Evolutionary conservation across 768 basidiomycete genomes (phyloP).

Genomic region (Leccinum subtestaceum): DNA sequence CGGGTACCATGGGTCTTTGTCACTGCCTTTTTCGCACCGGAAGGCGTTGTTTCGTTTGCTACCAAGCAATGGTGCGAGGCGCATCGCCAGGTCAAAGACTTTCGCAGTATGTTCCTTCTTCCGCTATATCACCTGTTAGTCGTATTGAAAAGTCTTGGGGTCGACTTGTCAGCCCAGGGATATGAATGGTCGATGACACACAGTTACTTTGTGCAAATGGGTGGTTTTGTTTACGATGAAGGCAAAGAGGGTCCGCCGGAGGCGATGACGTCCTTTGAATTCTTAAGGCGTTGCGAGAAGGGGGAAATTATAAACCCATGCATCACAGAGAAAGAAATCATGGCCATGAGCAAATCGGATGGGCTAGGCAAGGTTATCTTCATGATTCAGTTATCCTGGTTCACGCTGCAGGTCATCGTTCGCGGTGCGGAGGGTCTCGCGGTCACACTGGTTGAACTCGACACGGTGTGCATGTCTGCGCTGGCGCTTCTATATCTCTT

Average conservation of each 20-base stretch:
- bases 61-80: not conserved
- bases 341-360: not conserved
- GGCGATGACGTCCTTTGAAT: not conserved
- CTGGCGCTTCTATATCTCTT: not conserved
- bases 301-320: not conserved
- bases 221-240: not conserved
- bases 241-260: not conserved
- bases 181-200: not conserved
- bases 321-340: not conserved
- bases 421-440: not conserved
- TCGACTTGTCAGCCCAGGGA: not conserved
- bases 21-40: not conserved
- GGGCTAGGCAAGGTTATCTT: not conserved
- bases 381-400: not conserved
- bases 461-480: not conserved
- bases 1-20: not conserved
- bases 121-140: not conserved
- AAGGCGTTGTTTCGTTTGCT: not conserved
- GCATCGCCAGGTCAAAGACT: not conserved
- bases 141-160: not conserved
- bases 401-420: not conserved
- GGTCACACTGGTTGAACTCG: not conserved
- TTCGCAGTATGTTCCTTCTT: not conserved
- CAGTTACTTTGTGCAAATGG: not conserved
- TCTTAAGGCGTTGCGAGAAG: not conserved